These are phyloP conservation scores for Castanopsis chinensis DNA, from an alignment of 306 rosid species.

Conservation along the genomic window DNA sequence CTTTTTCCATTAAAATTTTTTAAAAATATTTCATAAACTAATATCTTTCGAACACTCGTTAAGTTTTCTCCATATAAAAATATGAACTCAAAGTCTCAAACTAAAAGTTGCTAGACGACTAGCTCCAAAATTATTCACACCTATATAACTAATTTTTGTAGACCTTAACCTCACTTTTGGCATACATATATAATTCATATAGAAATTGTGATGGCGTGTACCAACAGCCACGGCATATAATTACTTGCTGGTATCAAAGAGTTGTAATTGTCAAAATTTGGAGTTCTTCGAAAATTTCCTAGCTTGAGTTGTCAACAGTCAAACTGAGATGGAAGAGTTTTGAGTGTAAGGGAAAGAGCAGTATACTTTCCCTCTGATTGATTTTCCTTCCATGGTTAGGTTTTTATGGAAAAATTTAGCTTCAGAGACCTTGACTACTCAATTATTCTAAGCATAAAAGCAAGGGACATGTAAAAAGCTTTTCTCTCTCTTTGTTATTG, in stretches of 20 bases:
- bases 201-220: constrained; percentile 14
- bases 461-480: constrained; percentile 13
- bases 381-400: constrained; percentile 13
- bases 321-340: not conserved
- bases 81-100: no score
- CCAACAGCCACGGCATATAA: constrained; percentile 13
- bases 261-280: not conserved
- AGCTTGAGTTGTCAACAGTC: not conserved
- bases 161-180: not conserved
- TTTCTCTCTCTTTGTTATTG: constrained; percentile 12
- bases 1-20: no score
- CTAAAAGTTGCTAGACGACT: not conserved
- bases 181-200: not conserved
- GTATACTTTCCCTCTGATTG: not conserved
- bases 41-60: no score
- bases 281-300: not conserved
- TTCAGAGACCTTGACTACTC: constrained; percentile 22
- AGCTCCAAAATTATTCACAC: not conserved
- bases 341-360: not conserved
- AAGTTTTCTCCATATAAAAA: no score
- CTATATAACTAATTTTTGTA: constrained; percentile 1
- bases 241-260: constrained; percentile 26
- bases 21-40: no score
- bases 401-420: constrained; percentile 18
- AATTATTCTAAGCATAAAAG: not conserved